Conservation (phyloP, 2,329 filamentous ascomycete genomes). For the Curvularia verruculosa region DNA sequence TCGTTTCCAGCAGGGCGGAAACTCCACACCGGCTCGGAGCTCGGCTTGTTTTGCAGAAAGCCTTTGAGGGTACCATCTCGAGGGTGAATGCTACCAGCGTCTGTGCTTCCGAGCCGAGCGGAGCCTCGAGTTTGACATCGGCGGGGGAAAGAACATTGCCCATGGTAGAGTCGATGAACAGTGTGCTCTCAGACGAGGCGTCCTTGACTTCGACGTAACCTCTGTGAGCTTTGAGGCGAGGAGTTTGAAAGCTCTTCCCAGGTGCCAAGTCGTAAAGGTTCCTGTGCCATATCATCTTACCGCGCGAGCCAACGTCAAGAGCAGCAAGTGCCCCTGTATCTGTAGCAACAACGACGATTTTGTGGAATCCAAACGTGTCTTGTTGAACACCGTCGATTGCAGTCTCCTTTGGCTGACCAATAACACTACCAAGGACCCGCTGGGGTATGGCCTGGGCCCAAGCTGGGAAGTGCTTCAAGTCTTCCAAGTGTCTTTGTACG, state of each 20-base stretch:
- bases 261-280: slow-evolving; percentile 65
- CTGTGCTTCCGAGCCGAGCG: slow-evolving; percentile 26
- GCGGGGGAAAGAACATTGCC: slow-evolving; percentile 33
- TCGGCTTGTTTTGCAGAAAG: slow-evolving; percentile 30
- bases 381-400: slow-evolving; percentile 60
- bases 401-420: slow-evolving; percentile 65
- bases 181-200: slow-evolving; percentile 24
- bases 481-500: slow-evolving; percentile 78
- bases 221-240: slow-evolving; percentile 45
- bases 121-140: slow-evolving; percentile 19
- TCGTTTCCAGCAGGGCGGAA: slow-evolving; percentile 72
- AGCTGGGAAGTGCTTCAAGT: slow-evolving; percentile 76
- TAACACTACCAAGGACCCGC: slow-evolving; percentile 64
- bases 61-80: slow-evolving; percentile 44
- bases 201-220: slow-evolving; percentile 46
- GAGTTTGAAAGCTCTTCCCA: slow-evolving; percentile 68
- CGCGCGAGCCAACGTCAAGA: slow-evolving; percentile 76
- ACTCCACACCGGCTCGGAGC: slow-evolving; percentile 64
- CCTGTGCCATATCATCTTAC: slow-evolving; percentile 76
- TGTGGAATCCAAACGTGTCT: slow-evolving; percentile 87
- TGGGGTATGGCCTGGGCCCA: slow-evolving; percentile 73
- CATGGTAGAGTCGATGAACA: slow-evolving; percentile 45
- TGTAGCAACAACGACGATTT: slow-evolving; percentile 81
- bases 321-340: slow-evolving; percentile 79
- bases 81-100: slow-evolving; percentile 42